Percentiles rank a stretch among this genome's conserved stretches.
Evolutionary conservation across 176 grass and related monocot genomes (phyloP).

Genomic region (Eleusine coracana): DNA sequence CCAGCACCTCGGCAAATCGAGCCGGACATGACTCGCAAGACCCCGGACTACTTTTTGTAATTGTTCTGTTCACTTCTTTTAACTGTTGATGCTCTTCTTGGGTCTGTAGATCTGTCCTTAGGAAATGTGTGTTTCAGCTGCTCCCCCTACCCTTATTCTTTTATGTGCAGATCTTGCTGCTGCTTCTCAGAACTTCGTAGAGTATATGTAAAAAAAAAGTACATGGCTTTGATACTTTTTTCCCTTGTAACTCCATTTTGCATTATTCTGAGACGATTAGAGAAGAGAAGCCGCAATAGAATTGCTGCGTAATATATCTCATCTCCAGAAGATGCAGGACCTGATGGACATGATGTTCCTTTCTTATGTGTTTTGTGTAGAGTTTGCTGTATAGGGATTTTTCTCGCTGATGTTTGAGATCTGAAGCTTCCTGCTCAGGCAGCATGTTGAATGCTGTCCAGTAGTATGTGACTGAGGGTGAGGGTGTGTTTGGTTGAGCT

Average conservation of each 20-base stretch:
- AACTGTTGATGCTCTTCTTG: conserved; percentile 20
- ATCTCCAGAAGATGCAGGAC: neutral
- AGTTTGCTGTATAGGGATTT: neutral
- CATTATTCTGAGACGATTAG: conserved; percentile 43
- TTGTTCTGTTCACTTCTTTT: conserved; percentile 11
- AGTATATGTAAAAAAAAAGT: conserved; percentile 40
- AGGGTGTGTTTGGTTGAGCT: too few species aligned
- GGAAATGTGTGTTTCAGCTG: conserved; percentile 39
- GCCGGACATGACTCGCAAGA: conserved; percentile 65
- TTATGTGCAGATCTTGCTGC: conserved; percentile 61
- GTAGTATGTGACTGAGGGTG: neutral
- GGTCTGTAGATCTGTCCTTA: conserved; percentile 57
- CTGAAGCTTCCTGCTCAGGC: neutral
- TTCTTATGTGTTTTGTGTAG: neutral
- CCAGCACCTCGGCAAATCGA: conserved; percentile 67
- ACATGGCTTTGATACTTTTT: conserved; percentile 30
- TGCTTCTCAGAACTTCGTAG: conserved; percentile 62
- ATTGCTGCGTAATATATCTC: conserved; percentile 27
- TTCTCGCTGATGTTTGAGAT: neutral
- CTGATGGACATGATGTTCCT: neutral
- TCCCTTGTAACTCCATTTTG: conserved; percentile 37
- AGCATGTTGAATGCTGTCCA: neutral
- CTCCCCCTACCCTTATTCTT: conserved; percentile 35
- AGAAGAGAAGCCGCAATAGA: conserved; percentile 53
- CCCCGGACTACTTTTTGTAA: conserved; percentile 84